Conservation (phyloP, 2,329 filamentous ascomycete genomes). For the Madurella fahalii region DNA sequence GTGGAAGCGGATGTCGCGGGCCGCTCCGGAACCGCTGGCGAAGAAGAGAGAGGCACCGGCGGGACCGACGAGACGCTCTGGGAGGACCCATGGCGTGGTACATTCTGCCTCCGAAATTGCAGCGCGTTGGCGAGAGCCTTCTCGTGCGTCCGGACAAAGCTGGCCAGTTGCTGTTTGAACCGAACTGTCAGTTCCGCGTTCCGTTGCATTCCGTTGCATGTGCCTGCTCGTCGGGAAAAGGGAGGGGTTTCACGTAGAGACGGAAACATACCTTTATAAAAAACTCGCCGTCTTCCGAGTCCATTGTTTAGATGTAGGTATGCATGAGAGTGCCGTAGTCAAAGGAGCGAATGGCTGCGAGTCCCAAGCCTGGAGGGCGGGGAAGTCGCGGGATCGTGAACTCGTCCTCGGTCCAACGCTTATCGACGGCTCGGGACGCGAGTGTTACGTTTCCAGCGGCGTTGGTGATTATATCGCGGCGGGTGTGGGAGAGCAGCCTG, state of each 20-base stretch:
- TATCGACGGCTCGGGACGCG: slow-evolving; percentile 11
- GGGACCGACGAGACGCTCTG: slow-evolving; percentile 59
- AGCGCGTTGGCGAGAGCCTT: slow-evolving; percentile 94
- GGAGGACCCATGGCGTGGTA: slow-evolving; percentile 64
- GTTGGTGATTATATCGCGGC: slow-evolving; percentile 20
- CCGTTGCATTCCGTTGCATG: not conserved
- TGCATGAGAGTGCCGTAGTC: slow-evolving; percentile 40
- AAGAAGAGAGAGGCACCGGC: slow-evolving; percentile 41
- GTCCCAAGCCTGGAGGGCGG: slow-evolving; percentile 16
- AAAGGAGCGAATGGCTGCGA: slow-evolving; percentile 22
- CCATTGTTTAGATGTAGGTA: slow-evolving; percentile 56
- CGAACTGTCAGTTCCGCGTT: slow-evolving; percentile 28
- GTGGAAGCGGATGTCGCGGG: slow-evolving; percentile 65
- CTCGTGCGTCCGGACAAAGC: slow-evolving; percentile 95
- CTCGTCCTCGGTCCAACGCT: slow-evolving; percentile 10
- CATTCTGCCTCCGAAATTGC: slow-evolving; percentile 72
- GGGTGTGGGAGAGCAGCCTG: slow-evolving; percentile 29
- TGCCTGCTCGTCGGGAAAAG: not conserved
- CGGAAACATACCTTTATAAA: slow-evolving; percentile 70
- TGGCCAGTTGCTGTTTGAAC: slow-evolving; percentile 75
- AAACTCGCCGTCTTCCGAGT: slow-evolving; percentile 83
- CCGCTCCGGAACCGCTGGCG: slow-evolving; percentile 56
- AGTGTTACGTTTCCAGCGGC: slow-evolving; percentile 10
- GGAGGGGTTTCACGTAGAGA: slow-evolving; percentile 14
- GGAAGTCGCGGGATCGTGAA: slow-evolving; percentile 7